These are phyloP conservation scores for Lumnitzera racemosa DNA, from an alignment of 345 rosid genomes.

Conservation along the genomic window DNA sequence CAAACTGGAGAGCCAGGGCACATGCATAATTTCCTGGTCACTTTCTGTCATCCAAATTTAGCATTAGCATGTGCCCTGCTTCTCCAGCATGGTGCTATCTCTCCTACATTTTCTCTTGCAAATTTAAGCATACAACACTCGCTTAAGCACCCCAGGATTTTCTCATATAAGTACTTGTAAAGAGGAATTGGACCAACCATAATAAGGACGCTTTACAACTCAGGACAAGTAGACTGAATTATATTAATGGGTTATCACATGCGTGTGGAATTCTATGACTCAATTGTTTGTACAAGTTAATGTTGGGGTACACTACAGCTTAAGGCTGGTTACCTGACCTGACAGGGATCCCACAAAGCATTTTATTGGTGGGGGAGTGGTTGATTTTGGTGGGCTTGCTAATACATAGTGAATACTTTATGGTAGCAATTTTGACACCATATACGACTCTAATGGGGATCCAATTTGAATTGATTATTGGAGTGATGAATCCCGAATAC, in stretches of 20 bases:
- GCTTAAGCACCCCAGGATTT: conserved; percentile 1
- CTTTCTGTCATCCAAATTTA: conserved; percentile 4
- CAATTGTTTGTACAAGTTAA: not conserved
- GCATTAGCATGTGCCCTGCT: conserved; percentile 39
- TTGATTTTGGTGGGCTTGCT: conserved; percentile 11
- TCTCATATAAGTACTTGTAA: not conserved
- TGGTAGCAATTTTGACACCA: conserved; percentile 6
- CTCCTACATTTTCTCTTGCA: conserved; percentile 6
- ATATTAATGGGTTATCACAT: not conserved
- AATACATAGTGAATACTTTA: conserved; percentile 6
- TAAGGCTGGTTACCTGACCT: conserved; percentile 1
- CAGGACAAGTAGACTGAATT: not conserved
- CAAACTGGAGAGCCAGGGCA: conserved; percentile 36
- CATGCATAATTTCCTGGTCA: conserved; percentile 21
- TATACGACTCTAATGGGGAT: too few relatives aligned
- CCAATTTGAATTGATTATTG: too few relatives aligned
- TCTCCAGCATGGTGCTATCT: conserved; percentile 36
- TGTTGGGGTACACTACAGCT: conserved; percentile 5
- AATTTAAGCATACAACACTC: not conserved
- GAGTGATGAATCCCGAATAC: too few relatives aligned
- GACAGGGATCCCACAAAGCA: conserved; percentile 15
- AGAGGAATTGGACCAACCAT: not conserved
- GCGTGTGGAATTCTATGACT: not conserved
- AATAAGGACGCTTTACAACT: not conserved
- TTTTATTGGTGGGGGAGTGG: conserved; percentile 17